phyloP scores from a whole-genome alignment of 129 eudicot species.

The Oenanthe sinensis region DNA sequence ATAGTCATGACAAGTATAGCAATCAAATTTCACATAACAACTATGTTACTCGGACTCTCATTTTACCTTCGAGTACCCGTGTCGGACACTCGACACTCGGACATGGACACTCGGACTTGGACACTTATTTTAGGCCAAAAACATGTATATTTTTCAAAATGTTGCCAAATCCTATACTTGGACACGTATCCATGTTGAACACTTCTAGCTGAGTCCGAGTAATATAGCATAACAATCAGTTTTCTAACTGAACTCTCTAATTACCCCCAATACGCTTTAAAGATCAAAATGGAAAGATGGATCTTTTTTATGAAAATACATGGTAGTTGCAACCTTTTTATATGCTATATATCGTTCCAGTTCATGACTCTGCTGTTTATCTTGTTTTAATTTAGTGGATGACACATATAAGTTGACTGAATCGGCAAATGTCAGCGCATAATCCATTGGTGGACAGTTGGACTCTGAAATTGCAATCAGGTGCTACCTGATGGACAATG shows the following conservation, averaged over 20 bases:
- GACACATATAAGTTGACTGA: conserved; percentile 71
- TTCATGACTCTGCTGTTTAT: not conserved
- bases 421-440: conserved; percentile 80
- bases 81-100: no score
- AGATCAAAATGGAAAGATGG: not conserved
- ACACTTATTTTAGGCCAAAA: no score
- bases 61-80: not conserved
- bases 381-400: conserved; percentile 44
- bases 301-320: not conserved
- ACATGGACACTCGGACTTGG: no score
- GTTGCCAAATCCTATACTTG: no score
- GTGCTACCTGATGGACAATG: conserved; percentile 47
- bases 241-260: no score
- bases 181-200: no score
- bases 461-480: conserved; percentile 95
- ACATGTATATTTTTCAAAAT: no score
- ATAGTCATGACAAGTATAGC: conserved; percentile 82
- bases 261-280: not conserved
- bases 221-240: no score
- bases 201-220: no score
- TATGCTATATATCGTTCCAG: not conserved
- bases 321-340: not conserved
- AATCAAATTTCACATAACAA: not conserved
- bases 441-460: conserved; percentile 83
- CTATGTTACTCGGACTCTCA: not conserved